A percentile compares a stretch with the other conserved stretches of the same genome.
Evolutionary conservation across 805 yeast species (phyloP).

Genomic region (Yarrowia alimentaria): DNA sequence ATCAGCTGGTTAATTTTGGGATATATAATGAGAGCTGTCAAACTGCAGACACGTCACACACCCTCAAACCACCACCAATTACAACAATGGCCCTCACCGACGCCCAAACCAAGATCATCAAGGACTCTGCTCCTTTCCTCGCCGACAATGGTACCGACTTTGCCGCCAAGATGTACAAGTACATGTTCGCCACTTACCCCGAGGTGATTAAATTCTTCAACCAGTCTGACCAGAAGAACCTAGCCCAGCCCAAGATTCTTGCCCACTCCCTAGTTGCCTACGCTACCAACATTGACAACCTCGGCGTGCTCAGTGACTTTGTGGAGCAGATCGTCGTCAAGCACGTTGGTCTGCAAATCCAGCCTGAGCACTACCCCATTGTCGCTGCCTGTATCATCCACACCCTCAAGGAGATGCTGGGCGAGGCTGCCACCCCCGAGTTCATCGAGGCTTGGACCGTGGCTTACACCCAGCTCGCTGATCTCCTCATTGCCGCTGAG

Average conservation of each 20-base stretch:
- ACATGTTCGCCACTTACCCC: constrained; percentile 54
- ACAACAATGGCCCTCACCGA: constrained; percentile 28
- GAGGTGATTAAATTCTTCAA: constrained; percentile 63
- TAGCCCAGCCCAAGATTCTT: constrained; percentile 57
- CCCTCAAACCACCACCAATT: background rate
- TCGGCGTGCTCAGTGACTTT: constrained; percentile 51
- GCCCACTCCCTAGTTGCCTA: constrained; percentile 62
- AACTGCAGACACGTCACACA: too few species aligned
- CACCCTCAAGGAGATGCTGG: constrained; percentile 55
- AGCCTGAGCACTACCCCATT: constrained; percentile 63
- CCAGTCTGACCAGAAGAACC: constrained; percentile 51
- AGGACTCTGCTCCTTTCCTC: constrained; percentile 49
- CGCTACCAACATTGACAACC: constrained; percentile 60
- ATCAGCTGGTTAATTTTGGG: too few species aligned
- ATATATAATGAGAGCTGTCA: too few species aligned
- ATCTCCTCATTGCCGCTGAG: constrained; percentile 58
- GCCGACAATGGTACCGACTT: constrained; percentile 55
- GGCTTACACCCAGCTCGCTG: constrained; percentile 65
- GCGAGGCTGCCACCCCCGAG: constrained; percentile 58
- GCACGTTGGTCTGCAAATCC: constrained; percentile 62
- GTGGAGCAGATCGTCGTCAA: constrained; percentile 62
- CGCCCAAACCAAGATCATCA: constrained; percentile 32
- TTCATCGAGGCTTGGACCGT: constrained; percentile 62
- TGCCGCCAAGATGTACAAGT: constrained; percentile 54
- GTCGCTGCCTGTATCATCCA: constrained; percentile 59